Conservation (phyloP, 495 filamentous ascomycete species). For the Aspergillus incahuasiensis region DNA sequence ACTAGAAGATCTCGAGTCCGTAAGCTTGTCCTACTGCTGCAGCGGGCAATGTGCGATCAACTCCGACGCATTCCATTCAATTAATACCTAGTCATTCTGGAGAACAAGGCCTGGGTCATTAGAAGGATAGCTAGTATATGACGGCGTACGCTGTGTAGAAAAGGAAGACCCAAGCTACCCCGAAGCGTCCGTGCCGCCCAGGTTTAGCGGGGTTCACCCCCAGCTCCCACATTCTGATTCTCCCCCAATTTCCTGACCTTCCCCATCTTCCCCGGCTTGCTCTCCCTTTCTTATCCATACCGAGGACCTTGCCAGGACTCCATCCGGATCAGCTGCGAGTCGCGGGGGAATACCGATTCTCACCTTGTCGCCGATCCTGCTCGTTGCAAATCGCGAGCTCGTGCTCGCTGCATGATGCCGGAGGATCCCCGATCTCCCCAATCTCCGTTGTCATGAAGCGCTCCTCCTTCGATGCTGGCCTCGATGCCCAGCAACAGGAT, state of each 20-base stretch:
- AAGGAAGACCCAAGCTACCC: not conserved
- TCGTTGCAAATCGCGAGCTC: slow-evolving; percentile 7
- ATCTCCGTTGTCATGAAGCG: slow-evolving; percentile 30
- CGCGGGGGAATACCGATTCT: not conserved
- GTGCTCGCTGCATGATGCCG: slow-evolving; percentile 28
- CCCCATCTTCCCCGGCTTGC: not conserved
- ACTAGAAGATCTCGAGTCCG: too few relatives aligned
- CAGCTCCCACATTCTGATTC: not conserved
- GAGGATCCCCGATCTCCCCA: slow-evolving; percentile 37
- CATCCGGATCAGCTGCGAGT: not conserved
- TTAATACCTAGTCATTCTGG: too few relatives aligned
- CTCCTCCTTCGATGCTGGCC: slow-evolving; percentile 37
- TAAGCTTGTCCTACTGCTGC: too few relatives aligned
- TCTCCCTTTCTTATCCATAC: slow-evolving; percentile 1
- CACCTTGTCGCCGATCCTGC: slow-evolving; percentile 9
- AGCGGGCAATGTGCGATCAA: too few relatives aligned
- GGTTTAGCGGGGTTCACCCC: slow-evolving; percentile 7
- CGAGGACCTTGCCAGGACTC: not conserved
- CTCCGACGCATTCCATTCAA: too few relatives aligned
- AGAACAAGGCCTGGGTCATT: too few relatives aligned
- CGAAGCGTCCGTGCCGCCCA: slow-evolving; percentile 1
- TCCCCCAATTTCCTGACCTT: not conserved
- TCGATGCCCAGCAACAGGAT: slow-evolving; percentile 28
- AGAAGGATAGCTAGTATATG: too few relatives aligned
- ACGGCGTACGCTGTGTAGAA: too few relatives aligned